Evolutionary conservation across 2,329 filamentous ascomycete species (phyloP).

Genomic region (Catunica adiposa): DNA sequence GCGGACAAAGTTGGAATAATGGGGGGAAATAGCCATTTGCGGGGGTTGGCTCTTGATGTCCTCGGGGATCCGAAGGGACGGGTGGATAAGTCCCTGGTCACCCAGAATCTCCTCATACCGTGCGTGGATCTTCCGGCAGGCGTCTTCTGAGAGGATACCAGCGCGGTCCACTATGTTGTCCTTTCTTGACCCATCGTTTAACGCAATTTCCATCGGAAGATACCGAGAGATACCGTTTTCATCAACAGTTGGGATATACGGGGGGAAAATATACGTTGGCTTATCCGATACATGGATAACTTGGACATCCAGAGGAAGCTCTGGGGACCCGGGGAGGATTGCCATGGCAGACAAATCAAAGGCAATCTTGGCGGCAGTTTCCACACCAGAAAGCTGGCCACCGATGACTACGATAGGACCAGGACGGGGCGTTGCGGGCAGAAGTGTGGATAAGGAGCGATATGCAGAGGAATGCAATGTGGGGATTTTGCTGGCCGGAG

Average conservation of each 20-base stretch:
- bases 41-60: slow-evolving; percentile 34
- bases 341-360: slow-evolving; percentile 49
- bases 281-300: slow-evolving; percentile 54
- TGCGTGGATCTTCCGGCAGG: slow-evolving; percentile 33
- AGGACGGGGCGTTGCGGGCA: slow-evolving; percentile 24
- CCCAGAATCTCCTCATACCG: slow-evolving; percentile 19
- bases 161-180: slow-evolving; percentile 45
- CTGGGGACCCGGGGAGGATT: slow-evolving; percentile 28
- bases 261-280: slow-evolving; percentile 56
- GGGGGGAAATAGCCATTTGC: slow-evolving; percentile 53
- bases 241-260: slow-evolving; percentile 31
- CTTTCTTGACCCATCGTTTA: slow-evolving; percentile 52
- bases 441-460: slow-evolving; percentile 33
- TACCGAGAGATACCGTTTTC: slow-evolving; percentile 28
- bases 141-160: slow-evolving; percentile 37
- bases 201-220: slow-evolving; percentile 53
- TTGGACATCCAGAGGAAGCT: slow-evolving; percentile 32
- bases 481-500: slow-evolving; percentile 25
- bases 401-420: slow-evolving; percentile 59
- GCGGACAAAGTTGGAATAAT: slow-evolving; percentile 58
- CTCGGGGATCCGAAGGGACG: slow-evolving; percentile 21
- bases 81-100: slow-evolving; percentile 33
- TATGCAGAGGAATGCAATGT: slow-evolving; percentile 55
- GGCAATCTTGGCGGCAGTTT: slow-evolving; percentile 58
- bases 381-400: slow-evolving; percentile 68